Conservation (phyloP, 2,329 filamentous ascomycete species). For the Curvularia spicifera region DNA sequence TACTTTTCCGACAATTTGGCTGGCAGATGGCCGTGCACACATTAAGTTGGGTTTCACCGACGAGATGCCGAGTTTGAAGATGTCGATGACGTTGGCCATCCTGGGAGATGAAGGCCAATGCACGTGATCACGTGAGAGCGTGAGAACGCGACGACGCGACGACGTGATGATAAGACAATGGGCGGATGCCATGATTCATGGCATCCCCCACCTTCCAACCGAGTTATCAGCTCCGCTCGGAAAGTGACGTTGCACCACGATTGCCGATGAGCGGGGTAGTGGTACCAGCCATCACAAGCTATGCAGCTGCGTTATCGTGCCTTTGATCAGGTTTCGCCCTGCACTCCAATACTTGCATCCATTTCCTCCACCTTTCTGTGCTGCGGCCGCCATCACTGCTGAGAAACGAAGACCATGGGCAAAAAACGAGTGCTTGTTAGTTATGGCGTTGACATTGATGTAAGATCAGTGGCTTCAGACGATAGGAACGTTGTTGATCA, state of each 20-base stretch:
- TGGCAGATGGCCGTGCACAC: not conserved
- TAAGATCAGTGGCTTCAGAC: not conserved
- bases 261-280: slow-evolving; percentile 22
- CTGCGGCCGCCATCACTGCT: not conserved
- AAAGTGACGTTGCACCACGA: not conserved
- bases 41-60: not conserved
- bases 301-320: not conserved
- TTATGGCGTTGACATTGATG: not conserved
- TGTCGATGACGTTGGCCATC: not conserved
- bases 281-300: slow-evolving; percentile 7
- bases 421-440: not conserved
- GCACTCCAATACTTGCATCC: not conserved
- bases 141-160: slow-evolving; percentile 18
- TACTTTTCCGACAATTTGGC: not conserved
- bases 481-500: not conserved
- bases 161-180: slow-evolving; percentile 16
- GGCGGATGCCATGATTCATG: slow-evolving; percentile 18
- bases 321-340: not conserved
- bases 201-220: slow-evolving; percentile 19
- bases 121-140: not conserved
- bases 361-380: not conserved
- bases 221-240: slow-evolving; percentile 6
- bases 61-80: not conserved
- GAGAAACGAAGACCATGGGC: not conserved
- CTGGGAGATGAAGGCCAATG: not conserved